Conservation (phyloP, 257 asterid genomes). For the Avicennia marina region DNA sequence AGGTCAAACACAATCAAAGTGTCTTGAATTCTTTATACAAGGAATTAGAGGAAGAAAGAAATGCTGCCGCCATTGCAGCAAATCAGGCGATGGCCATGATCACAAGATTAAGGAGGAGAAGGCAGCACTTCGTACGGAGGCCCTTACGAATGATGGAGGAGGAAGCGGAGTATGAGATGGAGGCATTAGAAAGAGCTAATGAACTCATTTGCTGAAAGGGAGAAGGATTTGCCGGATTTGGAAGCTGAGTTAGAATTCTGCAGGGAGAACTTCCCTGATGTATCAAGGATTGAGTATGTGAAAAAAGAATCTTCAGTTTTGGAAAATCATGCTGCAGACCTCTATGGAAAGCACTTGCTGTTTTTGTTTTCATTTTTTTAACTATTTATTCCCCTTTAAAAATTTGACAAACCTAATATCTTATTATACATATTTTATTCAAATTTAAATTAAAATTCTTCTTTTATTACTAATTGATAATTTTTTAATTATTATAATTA, state of each 20-base stretch:
- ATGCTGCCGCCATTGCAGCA: slow-evolving; percentile 83
- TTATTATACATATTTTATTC: too few species aligned
- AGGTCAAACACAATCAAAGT: slow-evolving; percentile 45
- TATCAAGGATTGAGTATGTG: too few species aligned
- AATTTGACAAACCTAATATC: too few species aligned
- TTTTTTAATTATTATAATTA: too few species aligned
- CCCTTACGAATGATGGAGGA: slow-evolving; percentile 94
- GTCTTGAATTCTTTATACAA: slow-evolving; percentile 55
- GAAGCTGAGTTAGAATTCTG: slow-evolving; percentile 10
- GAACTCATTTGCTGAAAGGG: not conserved
- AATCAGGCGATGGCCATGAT: slow-evolving; percentile 97
- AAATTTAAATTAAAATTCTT: too few species aligned
- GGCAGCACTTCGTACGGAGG: slow-evolving; percentile 87
- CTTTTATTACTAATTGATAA: too few species aligned
- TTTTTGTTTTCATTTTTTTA: too few species aligned
- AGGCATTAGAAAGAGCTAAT: not conserved
- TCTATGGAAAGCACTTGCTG: too few species aligned
- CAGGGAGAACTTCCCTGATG: too few species aligned
- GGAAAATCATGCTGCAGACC: too few species aligned
- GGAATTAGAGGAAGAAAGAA: slow-evolving; percentile 93
- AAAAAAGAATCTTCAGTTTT: too few species aligned
- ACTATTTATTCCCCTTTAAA: too few species aligned
- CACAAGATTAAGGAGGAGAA: slow-evolving; percentile 71
- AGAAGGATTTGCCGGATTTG: not conserved
- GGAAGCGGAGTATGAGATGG: slow-evolving; percentile 50